A percentile compares a stretch with the other conserved stretches of the same genome.
Conservation (phyloP, 1,284 basidiomycete species). For the Cutaneotrichosporon cavernicola region DNA sequence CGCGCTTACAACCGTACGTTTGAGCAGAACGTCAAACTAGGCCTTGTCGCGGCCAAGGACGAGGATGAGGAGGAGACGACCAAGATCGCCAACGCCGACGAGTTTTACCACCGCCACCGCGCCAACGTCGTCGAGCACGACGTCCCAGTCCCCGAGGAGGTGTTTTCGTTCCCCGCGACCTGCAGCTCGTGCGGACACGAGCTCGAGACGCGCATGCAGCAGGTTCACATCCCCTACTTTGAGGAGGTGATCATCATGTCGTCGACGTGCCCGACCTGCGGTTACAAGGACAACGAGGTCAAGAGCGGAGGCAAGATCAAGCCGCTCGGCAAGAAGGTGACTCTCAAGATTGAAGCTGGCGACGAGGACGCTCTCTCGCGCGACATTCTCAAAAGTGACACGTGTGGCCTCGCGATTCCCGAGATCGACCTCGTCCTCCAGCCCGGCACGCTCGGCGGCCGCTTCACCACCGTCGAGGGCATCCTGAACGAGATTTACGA, state of each 20-base stretch:
- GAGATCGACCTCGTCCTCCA: constrained; percentile 92
- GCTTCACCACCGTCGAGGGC: constrained; percentile 97
- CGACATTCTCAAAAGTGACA: constrained; percentile 95
- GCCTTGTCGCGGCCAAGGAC: constrained; percentile 58
- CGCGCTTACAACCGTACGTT: constrained; percentile 77
- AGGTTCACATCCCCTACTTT: constrained; percentile 96
- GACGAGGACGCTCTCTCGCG: constrained; percentile 91
- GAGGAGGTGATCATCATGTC: constrained; percentile 99
- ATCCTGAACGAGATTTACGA: constrained; percentile 93
- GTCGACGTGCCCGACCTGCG: constrained; percentile 90
- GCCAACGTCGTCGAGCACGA: constrained; percentile 28
- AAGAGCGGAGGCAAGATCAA: constrained; percentile 91
- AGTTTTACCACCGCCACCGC: constrained; percentile 25
- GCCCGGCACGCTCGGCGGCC: constrained; percentile 93
- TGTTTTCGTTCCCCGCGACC: constrained; percentile 81
- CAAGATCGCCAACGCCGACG: constrained; percentile 48
- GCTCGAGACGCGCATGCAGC: constrained; percentile 90
- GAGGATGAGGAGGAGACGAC: constrained; percentile 53
- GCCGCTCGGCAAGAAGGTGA: constrained; percentile 78
- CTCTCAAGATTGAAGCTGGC: constrained; percentile 70
- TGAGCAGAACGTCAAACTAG: constrained; percentile 80
- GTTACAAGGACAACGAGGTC: constrained; percentile 96
- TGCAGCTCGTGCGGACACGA: constrained; percentile 87
- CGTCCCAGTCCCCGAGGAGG: constrained; percentile 67
- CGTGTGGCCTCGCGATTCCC: constrained; percentile 84